Percentiles rank a stretch among this genome's conserved stretches.
phyloP scores from a whole-genome alignment of 1,284 basidiomycete genomes.

The Melampsora americana region DNA sequence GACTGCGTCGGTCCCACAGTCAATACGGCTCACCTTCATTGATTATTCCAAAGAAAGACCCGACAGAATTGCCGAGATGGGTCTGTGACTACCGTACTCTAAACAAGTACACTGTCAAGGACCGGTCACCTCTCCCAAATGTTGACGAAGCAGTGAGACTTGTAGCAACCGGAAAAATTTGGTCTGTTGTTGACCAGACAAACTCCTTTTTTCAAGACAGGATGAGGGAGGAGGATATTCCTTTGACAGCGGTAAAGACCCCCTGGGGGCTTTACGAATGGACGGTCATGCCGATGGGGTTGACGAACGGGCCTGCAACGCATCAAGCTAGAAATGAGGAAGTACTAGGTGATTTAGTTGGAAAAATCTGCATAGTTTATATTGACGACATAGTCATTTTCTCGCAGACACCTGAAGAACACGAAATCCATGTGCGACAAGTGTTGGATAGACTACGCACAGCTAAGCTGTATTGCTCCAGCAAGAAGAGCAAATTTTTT shows the following conservation, averaged over 20 bases:
- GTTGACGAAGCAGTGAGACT: slow-evolving; percentile 3
- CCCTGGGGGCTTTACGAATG: slow-evolving; percentile 57
- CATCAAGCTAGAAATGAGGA: too few relatives aligned
- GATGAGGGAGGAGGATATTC: slow-evolving; percentile 55
- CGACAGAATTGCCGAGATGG: slow-evolving; percentile 45
- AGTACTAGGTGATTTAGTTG: too few relatives aligned
- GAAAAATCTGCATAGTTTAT: too few relatives aligned
- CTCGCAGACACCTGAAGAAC: slow-evolving; percentile 55
- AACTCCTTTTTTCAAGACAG: slow-evolving; percentile 57
- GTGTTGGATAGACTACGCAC: background rate
- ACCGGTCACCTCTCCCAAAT: slow-evolving; percentile 13
- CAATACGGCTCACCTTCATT: too few relatives aligned
- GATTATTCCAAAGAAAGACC: slow-evolving; percentile 36
- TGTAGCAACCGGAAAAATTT: slow-evolving; percentile 49
- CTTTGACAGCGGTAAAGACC: slow-evolving; percentile 56
- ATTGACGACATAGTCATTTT: slow-evolving; percentile 59
- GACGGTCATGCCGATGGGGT: too few relatives aligned
- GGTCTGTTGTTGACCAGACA: slow-evolving; percentile 57
- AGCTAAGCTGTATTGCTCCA: slow-evolving; percentile 3
- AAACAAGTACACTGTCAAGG: slow-evolving; percentile 41
- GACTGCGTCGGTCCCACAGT: too few relatives aligned
- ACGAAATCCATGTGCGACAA: slow-evolving; percentile 44
- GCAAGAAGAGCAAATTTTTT: slow-evolving; percentile 49
- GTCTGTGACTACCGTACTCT: slow-evolving; percentile 44
- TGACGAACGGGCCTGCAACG: too few relatives aligned